phyloP scores from a whole-genome alignment of 805 yeast species.

The Sugiyamaella marilandica region DNA sequence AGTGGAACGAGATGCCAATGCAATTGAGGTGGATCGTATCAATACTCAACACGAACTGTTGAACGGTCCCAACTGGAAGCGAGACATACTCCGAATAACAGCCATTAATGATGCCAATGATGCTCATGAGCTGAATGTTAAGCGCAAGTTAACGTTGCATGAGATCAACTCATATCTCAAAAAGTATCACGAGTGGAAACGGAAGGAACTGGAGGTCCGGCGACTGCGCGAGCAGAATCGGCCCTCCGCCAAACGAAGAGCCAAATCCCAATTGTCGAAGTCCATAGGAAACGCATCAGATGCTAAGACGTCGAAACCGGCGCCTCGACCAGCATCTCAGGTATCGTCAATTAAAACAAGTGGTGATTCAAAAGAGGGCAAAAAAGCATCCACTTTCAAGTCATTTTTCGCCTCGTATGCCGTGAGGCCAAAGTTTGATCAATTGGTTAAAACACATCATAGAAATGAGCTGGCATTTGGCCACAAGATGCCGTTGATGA shows the following conservation, averaged over 20 bases:
- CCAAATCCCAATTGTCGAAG: not conserved
- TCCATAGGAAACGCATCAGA: too few relatives aligned
- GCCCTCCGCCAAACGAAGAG: not conserved
- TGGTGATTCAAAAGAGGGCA: not conserved
- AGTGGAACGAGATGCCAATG: slow-evolving; percentile 49
- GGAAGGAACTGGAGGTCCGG: slow-evolving; percentile 6
- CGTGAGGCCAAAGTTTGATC: slow-evolving; percentile 18
- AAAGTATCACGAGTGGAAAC: slow-evolving; percentile 22
- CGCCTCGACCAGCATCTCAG: too few relatives aligned
- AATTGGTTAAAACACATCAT: slow-evolving; percentile 11
- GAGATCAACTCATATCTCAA: slow-evolving; percentile 39
- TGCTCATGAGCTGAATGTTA: slow-evolving; percentile 45
- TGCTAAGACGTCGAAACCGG: too few relatives aligned
- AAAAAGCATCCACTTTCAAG: slow-evolving; percentile 4
- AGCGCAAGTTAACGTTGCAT: slow-evolving; percentile 47
- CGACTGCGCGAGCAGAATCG: not conserved
- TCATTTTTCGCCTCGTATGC: slow-evolving; percentile 12
- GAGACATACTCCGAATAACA: slow-evolving; percentile 45
- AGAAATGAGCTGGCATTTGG: slow-evolving; percentile 20
- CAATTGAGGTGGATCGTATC: slow-evolving; percentile 52
- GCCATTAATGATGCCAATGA: slow-evolving; percentile 46
- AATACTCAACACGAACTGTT: slow-evolving; percentile 41
- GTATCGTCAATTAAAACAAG: too few relatives aligned
- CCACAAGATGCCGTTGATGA: slow-evolving; percentile 11
- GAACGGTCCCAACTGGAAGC: slow-evolving; percentile 45